Percentiles rank a stretch among this genome's conserved stretches.
Conservation (phyloP, 1,139 yeast species). For the Pichia sorboxylosa region DNA sequence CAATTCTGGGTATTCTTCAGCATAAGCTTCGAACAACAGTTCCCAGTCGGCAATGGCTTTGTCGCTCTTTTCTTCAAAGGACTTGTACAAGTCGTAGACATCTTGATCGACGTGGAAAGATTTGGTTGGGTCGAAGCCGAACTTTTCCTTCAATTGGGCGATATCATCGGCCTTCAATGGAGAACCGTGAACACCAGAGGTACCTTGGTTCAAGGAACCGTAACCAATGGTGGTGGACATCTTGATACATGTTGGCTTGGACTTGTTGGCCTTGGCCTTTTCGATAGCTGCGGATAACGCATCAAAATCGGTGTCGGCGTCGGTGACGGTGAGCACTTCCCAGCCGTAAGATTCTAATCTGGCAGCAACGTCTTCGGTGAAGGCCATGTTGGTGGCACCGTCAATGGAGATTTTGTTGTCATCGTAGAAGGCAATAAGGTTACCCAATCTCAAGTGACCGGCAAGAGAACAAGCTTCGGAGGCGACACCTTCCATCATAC, state of each 20-base stretch:
- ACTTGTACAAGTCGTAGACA: conserved; percentile 60
- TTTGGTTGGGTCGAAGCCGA: conserved; percentile 85
- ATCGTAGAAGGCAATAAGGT: conserved; percentile 93
- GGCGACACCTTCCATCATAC: conserved; percentile 97
- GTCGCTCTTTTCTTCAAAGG: conserved; percentile 51
- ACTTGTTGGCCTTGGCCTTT: conserved; percentile 49
- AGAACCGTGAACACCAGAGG: conserved; percentile 93
- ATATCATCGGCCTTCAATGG: conserved; percentile 93
- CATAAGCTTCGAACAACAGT: conserved; percentile 47
- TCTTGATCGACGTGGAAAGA: conserved; percentile 72
- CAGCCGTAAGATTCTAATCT: conserved; percentile 93
- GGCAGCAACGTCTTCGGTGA: conserved; percentile 84
- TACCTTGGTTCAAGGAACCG: conserved; percentile 81
- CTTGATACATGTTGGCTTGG: conserved; percentile 88
- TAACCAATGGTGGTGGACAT: conserved; percentile 87
- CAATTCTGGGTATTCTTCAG: conserved; percentile 60
- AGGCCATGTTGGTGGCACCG: conserved; percentile 83
- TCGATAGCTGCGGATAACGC: conserved; percentile 67
- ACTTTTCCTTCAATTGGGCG: conserved; percentile 70
- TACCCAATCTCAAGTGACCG: conserved; percentile 90
- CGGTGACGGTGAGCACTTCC: conserved; percentile 68
- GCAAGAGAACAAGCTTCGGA: conserved; percentile 92
- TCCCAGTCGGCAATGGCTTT: conserved; percentile 69
- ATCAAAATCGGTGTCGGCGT: conserved; percentile 73
- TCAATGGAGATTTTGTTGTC: conserved; percentile 96